These are phyloP conservation scores for Phaffia australis DNA, from an alignment of 768 basidiomycete species.

Conservation along the genomic window DNA sequence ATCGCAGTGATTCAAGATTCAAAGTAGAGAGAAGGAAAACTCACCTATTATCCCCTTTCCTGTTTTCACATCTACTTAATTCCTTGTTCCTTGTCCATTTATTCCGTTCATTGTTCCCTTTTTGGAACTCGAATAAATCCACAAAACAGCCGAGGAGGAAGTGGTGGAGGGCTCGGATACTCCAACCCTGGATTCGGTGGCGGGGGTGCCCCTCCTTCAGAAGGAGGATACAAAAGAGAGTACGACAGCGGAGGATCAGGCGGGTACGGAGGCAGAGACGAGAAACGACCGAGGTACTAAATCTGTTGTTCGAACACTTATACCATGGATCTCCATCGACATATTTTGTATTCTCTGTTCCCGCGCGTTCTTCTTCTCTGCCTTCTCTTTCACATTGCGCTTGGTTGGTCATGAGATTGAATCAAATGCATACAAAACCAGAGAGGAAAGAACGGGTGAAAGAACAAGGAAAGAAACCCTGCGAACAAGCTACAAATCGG, in stretches of 20 bases:
- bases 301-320: background rate
- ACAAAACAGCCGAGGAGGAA: background rate
- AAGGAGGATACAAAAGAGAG: constrained; percentile 17
- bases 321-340: too few relatives aligned
- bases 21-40: too few relatives aligned
- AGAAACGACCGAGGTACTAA: constrained; percentile 23
- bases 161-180: constrained; percentile 22
- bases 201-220: constrained; percentile 1
- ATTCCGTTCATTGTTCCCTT: background rate
- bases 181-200: constrained; percentile 13
- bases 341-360: too few relatives aligned
- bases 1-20: background rate
- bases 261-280: constrained; percentile 13
- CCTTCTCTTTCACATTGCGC: too few relatives aligned
- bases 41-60: background rate
- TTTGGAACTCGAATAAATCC: background rate
- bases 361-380: too few relatives aligned
- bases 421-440: too few relatives aligned
- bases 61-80: background rate
- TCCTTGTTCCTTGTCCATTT: background rate
- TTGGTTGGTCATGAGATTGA: too few relatives aligned
- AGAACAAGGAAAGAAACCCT: too few relatives aligned
- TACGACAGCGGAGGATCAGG: constrained; percentile 14
- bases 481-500: too few relatives aligned
- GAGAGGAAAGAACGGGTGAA: too few relatives aligned